Evolutionary conservation across 139 green algal species (phyloP).

Genomic region (Haematococcus sp.): DNA sequence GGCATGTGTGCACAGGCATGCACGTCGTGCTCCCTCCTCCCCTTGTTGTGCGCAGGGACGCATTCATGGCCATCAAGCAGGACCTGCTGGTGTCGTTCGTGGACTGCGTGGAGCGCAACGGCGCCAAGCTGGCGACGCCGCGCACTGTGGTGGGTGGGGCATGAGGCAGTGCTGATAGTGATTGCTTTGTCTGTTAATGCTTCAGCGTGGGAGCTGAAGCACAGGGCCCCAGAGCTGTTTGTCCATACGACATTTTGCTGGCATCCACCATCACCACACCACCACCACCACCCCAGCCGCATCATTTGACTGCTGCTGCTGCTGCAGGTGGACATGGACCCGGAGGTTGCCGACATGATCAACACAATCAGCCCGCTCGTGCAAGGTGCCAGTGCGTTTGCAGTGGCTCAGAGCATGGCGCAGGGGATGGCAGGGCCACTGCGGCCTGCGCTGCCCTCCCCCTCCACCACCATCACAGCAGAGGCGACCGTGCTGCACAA

Average conservation of each 20-base stretch:
- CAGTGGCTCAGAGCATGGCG: background rate
- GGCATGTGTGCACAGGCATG: no score
- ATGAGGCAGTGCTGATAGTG: slow-evolving; percentile 3
- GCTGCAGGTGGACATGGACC: slow-evolving; percentile 14
- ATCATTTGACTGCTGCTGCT: background rate
- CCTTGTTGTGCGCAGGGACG: no score
- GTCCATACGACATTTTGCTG: no score
- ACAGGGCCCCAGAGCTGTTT: background rate
- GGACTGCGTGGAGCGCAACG: slow-evolving; percentile 81
- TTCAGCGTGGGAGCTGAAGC: background rate
- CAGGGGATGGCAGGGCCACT: background rate
- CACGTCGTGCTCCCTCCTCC: no score
- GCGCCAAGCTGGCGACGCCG: slow-evolving; percentile 66
- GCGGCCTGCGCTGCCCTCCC: slow-evolving; percentile 1
- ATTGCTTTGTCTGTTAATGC: background rate
- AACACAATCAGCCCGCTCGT: background rate
- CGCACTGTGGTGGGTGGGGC: slow-evolving; percentile 34
- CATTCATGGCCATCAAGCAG: slow-evolving; percentile 87
- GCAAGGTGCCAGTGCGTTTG: background rate
- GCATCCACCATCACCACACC: background rate
- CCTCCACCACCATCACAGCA: background rate
- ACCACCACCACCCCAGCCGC: background rate
- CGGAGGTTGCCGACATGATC: slow-evolving; percentile 1
- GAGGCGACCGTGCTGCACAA: background rate
- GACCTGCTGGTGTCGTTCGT: slow-evolving; percentile 77